phyloP scores from a whole-genome alignment of 2,329 filamentous ascomycete species.

The Gliomastix tumulicola region DNA sequence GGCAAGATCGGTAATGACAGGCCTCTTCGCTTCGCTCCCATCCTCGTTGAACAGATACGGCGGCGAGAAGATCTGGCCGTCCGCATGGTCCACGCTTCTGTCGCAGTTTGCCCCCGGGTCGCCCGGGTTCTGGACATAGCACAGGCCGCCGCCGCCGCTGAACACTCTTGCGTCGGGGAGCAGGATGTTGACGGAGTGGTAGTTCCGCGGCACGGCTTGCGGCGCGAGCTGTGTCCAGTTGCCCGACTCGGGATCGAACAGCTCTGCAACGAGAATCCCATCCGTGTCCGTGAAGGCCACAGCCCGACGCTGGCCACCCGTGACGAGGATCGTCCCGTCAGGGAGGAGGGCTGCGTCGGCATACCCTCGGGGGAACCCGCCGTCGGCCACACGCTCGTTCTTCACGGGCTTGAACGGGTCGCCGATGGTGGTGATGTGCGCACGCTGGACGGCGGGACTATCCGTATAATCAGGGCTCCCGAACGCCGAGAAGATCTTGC shows the following conservation, averaged over 20 bases:
- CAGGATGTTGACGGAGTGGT: slow-evolving; percentile 42
- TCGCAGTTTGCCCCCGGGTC: too few relatives aligned
- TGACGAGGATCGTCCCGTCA: slow-evolving; percentile 37
- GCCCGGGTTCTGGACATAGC: too few relatives aligned
- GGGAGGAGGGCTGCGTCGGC: slow-evolving; percentile 40
- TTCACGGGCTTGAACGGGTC: slow-evolving; percentile 19
- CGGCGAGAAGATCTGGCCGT: slow-evolving; percentile 35
- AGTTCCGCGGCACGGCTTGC: slow-evolving; percentile 34
- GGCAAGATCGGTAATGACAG: too few relatives aligned
- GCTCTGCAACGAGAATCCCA: slow-evolving; percentile 32
- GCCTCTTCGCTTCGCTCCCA: slow-evolving; percentile 29
- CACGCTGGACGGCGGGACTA: slow-evolving; percentile 29
- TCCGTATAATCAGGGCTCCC: slow-evolving; percentile 38
- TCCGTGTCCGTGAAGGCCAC: slow-evolving; percentile 36
- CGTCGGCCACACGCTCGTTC: slow-evolving; percentile 41
- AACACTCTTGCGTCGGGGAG: slow-evolving; percentile 43
- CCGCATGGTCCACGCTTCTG: background rate
- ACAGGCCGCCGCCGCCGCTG: slow-evolving; percentile 44
- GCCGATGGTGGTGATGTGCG: slow-evolving; percentile 42
- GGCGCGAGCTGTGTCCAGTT: slow-evolving; percentile 27
- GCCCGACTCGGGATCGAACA: slow-evolving; percentile 34
- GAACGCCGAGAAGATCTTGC: slow-evolving; percentile 47
- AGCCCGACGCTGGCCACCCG: slow-evolving; percentile 35
- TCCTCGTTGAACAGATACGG: slow-evolving; percentile 44
- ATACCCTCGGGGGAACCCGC: slow-evolving; percentile 30